phyloP scores from a whole-genome alignment of 257 asterid genomes.

The Linaria vulgaris region DNA sequence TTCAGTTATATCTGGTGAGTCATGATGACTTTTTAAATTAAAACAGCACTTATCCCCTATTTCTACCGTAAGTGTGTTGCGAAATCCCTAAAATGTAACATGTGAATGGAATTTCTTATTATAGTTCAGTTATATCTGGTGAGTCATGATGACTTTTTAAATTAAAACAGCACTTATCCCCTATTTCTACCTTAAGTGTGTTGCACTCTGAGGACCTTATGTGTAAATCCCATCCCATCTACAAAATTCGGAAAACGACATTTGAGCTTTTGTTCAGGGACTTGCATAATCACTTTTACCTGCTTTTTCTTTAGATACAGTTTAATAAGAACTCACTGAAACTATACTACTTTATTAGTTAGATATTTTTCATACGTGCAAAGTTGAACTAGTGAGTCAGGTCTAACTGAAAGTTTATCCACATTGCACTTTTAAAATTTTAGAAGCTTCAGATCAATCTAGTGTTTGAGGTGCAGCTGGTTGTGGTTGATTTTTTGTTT shows the following conservation, averaged over 20 bases:
- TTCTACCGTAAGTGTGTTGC: too few relatives aligned
- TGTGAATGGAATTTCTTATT: slow-evolving; percentile 4
- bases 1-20: background rate
- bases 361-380: background rate
- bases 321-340: background rate
- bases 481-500: too few relatives aligned
- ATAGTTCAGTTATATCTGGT: background rate
- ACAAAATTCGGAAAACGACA: background rate
- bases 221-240: background rate
- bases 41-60: too few relatives aligned
- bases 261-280: background rate
- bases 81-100: background rate
- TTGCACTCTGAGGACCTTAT: slow-evolving; percentile 1
- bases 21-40: background rate
- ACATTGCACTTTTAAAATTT: too few relatives aligned
- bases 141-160: background rate
- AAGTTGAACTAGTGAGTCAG: too few relatives aligned
- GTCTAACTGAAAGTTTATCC: too few relatives aligned
- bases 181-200: background rate
- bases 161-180: background rate
- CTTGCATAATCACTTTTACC: background rate
- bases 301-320: too few relatives aligned
- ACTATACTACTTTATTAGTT: background rate
- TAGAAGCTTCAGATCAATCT: too few relatives aligned
- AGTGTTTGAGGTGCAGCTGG: too few relatives aligned